Evolutionary conservation across 2,329 filamentous ascomycete genomes (phyloP), one percentile per base, ranked within the genome.

Genomic region (Botryotinia convoluta): DNA sequence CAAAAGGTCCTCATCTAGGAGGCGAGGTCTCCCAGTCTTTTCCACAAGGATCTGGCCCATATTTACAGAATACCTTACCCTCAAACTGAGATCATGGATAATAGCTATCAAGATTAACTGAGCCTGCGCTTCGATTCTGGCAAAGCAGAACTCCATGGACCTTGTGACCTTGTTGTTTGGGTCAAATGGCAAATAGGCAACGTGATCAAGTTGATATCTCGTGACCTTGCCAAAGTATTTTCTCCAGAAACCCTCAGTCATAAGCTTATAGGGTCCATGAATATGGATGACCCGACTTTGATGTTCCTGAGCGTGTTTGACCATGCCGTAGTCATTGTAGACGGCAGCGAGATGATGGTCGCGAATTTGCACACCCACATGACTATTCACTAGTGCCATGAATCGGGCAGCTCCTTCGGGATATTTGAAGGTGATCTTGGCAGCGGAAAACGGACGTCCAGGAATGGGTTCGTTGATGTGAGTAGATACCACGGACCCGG

Each of bases 111-210:
- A n/a, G 5, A 71, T 73, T 0, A 35, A 62, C 42, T 72, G 48
- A 20, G 74, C 70, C 22, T 75, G 74, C 2, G 69, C 74, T 54
- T 74, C 75, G n/a, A 76, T 42, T n/a, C 72, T 48, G n/a, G 63
- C 32, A 48, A 76, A 76, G 2, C 63, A 35, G 7, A 76, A 72
- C 32, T 76, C 74, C 65, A 76, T 71, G 0, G 9, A 22, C 2
- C 57, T 60, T 22, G 18, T 60, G 32, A 60, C 29, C 2, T 35
- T 35, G 4, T 60, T 32, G 2, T 18, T 32, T 10, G 29, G 57
- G 10, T 32, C 22, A 35, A 20, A 42, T 4, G 32, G 51, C 37
- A 74, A 20, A 32, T 71, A 54, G 0, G 3, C 8, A 35, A 37
- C 32, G n/a, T 39, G 35, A n/a, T 51, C 32, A 10, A 67, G 44